These are phyloP conservation scores for Erodium moschatum DNA, from an alignment of 441 rosid genomes.

Conservation along the genomic window DNA sequence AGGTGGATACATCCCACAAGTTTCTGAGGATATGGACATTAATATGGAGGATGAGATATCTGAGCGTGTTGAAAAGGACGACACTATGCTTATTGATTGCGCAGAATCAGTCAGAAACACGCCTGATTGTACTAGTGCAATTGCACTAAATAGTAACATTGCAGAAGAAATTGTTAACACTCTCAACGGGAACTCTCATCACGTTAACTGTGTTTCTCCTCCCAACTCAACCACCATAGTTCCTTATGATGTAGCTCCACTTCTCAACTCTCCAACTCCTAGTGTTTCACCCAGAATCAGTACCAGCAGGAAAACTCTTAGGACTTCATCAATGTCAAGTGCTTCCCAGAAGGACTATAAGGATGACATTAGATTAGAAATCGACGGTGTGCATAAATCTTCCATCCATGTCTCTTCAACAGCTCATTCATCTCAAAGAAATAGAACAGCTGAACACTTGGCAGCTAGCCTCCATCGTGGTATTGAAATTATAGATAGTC, in stretches of 20 bases:
- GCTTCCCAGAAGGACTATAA: constrained; percentile 64
- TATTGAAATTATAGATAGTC: constrained; percentile 65
- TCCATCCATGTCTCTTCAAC: constrained; percentile 30
- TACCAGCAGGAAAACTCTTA: constrained; percentile 71
- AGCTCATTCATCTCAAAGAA: constrained; percentile 31
- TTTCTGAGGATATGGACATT: constrained; percentile 48
- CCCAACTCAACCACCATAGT: no score
- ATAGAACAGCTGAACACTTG: constrained; percentile 54
- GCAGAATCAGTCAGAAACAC: constrained; percentile 26
- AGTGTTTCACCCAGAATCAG: constrained; percentile 77
- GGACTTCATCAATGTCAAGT: constrained; percentile 67
- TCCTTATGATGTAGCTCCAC: constrained; percentile 25
- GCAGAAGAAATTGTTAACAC: constrained; percentile 14
- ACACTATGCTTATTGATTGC: constrained; percentile 27
- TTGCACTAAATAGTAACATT: not conserved
- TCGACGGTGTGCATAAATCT: constrained; percentile 31
- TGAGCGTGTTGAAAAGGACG: constrained; percentile 41
- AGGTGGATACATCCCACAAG: constrained; percentile 22
- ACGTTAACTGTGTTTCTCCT: no score
- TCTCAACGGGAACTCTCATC: constrained; percentile 30
- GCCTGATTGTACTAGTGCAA: constrained; percentile 15
- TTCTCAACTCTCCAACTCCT: constrained; percentile 66
- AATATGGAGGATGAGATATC: constrained; percentile 67
- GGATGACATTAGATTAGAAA: constrained; percentile 29
- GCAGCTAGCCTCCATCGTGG: constrained; percentile 97